A percentile compares a stretch with the other conserved stretches of the same genome.
These are phyloP conservation scores for Wickerhamiella kazuoi DNA, from an alignment of 805 yeast species.

Conservation along the genomic window DNA sequence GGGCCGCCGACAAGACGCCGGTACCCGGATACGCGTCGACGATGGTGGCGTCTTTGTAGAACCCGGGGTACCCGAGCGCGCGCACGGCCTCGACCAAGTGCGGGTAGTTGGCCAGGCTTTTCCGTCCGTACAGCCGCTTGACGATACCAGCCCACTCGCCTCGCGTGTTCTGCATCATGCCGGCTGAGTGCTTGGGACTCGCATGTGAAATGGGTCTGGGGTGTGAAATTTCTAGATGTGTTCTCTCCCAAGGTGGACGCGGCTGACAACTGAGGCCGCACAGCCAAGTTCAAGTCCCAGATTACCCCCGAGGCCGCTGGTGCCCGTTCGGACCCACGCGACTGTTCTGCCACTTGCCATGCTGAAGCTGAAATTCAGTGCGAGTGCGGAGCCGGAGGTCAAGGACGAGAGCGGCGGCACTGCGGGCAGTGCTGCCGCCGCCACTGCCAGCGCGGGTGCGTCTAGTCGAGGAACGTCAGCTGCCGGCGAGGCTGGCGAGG, in stretches of 20 bases:
- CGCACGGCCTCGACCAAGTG: constrained; percentile 26
- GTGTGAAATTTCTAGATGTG: too few relatives aligned
- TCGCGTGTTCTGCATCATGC: constrained; percentile 10
- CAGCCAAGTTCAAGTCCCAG: too few relatives aligned
- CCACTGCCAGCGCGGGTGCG: neutral
- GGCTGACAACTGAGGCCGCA: too few relatives aligned
- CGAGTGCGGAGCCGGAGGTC: neutral
- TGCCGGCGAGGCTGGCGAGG: neutral
- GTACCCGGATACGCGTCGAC: constrained; percentile 24
- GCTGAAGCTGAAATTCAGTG: neutral
- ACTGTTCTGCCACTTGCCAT: too few relatives aligned
- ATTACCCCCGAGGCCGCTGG: too few relatives aligned
- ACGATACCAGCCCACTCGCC: constrained; percentile 12
- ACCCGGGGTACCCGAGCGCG: constrained; percentile 27
- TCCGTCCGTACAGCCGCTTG: constrained; percentile 15
- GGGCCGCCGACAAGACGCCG: constrained; percentile 41
- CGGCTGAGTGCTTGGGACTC: too few relatives aligned
- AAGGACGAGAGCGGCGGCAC: neutral
- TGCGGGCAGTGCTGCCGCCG: neutral
- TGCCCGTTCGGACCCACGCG: too few relatives aligned
- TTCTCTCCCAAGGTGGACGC: too few relatives aligned
- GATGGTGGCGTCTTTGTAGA: constrained; percentile 19
- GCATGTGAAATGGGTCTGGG: too few relatives aligned
- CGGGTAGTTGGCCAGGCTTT: constrained; percentile 15
- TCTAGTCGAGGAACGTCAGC: neutral